These are phyloP conservation scores for Starmerella vitae DNA, from an alignment of 805 yeast species.

Conservation along the genomic window DNA sequence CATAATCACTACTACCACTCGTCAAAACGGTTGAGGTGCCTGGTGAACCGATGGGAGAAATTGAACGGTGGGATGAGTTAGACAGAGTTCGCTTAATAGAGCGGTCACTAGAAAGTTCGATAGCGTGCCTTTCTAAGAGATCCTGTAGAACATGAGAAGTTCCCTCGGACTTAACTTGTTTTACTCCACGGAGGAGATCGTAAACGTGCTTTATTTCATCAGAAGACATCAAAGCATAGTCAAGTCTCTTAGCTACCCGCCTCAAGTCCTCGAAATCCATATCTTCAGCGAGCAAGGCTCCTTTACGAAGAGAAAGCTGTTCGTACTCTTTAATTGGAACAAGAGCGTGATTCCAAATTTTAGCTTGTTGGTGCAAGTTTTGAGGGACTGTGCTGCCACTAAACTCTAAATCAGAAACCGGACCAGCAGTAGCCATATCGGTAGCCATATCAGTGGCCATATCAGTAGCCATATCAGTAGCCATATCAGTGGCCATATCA, in stretches of 20 bases:
- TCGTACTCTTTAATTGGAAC: slow-evolving; percentile 7
- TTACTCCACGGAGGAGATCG: slow-evolving; percentile 3
- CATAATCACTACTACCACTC: not conserved
- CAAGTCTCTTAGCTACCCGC: slow-evolving; percentile 1
- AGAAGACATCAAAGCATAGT: slow-evolving; percentile 1
- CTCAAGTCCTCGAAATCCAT: slow-evolving; percentile 1
- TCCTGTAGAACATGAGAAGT: not conserved
- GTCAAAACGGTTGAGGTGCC: not conserved
- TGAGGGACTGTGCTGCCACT: not conserved
- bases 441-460: not conserved
- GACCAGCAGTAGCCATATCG: not conserved
- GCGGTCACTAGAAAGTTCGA: not conserved
- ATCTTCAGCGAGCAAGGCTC: not conserved
- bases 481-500: not conserved
- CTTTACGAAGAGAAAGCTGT: not conserved
- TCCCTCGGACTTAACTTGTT: not conserved
- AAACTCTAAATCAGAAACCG: slow-evolving; percentile 5
- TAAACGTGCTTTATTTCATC: slow-evolving; percentile 6
- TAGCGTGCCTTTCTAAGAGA: not conserved
- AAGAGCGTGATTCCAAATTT: slow-evolving; percentile 4
- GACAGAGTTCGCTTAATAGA: not conserved
- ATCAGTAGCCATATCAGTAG: not conserved
- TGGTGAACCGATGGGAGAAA: not conserved
- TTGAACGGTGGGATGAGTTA: not conserved
- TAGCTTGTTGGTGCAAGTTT: slow-evolving; percentile 4